Evolutionary conservation across 108 stramenopile species (phyloP), one percentile per base, ranked within the genome.

Genomic region (Cyclotella choctawhatcheeana): DNA sequence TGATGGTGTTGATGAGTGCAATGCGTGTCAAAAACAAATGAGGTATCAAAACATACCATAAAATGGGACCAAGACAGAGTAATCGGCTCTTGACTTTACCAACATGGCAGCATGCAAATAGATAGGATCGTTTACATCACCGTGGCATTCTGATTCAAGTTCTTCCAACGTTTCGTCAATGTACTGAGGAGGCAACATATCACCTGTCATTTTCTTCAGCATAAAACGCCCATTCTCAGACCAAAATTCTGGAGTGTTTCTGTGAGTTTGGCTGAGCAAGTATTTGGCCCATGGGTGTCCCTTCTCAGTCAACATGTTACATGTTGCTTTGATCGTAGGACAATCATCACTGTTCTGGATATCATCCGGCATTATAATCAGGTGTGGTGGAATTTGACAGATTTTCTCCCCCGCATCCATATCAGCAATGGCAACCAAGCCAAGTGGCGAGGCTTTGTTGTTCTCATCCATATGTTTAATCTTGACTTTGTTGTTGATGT

Each of bases 11-110:
- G 12, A 1, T 2, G 44, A 60, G 37, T 40, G 6, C 12, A 40
- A 10, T 40, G 37, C 6, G 37, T 40, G 37, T 12, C 26, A 14
- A 63, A 44, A 2, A 1, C 3, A 44, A 44, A 63, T 16, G 30
- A 10, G 30, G 6, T 21, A 14, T n/a, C 26, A 16, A n/a, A 10
- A 62, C 71, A 26, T 37, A 72, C 71, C 90, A 67, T 84, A 88
- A 22, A 77, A 69, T 3, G 91, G 91, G 73, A 93, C 79, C 84
- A 94, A 76, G 47, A 83, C 56, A 25, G 79, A 74, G 60, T 87
- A 89, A 79, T 89, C 89, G 0, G 72, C 79, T 35, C 88, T 62
- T 24, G 85, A 74, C n/a, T 85, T 64, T 6, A 88, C 77, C 0
- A 88, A 59, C 69, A 86, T 72, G 29, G 75, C 76, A 10, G 84